Evolutionary conservation across 2,329 filamentous ascomycete species (phyloP), one percentile per base, ranked within the genome.

Genomic region (Fusarium sp.): DNA sequence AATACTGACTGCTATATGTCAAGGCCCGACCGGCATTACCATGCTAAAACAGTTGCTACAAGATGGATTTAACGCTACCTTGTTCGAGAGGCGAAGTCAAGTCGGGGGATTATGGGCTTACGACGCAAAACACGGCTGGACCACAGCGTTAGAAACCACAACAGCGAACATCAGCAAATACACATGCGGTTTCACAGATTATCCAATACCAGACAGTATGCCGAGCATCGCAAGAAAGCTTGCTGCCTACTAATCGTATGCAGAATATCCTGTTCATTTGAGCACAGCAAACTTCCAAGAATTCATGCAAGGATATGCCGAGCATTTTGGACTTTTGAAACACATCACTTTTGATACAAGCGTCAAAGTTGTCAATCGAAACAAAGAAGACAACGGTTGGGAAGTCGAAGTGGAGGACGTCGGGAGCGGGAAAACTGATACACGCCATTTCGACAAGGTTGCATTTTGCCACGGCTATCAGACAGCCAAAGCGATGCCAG

Each of bases 381-480:
- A 67, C 6, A 36, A 15, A 1, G 38, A 65, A 0, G 52, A 67
- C 4, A 52, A 8, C 0, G 54, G 49, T 2, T 67, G 65, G 65
- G 4, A 42, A 1, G 5, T 67, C 3, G 38, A 68, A 7, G 9
- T 68, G 28, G 44, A 67, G 23, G 23, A 53, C 0, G 26, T 65
- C 1, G 47, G 12, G 2, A 67, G n/a, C 0, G 20, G 49, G 1
- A 20, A 65, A 15, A 26, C 2, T 9, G 49, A 68, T 2, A 40
- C 31, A 8, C 36, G 16, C 4, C 2, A 16, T 2, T 67, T 67
- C 6, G 65, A 67, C 18, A 67, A 67, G 23, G 50, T 67, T 7
- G 59, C 63, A 1, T 68, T 67, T 9, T 67, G 65, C 1, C 65
- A 67, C 15, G 65, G 65, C 0, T 67, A 67, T 5, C 65, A 67